A percentile compares a stretch with the other conserved stretches of the same genome.
phyloP scores from a whole-genome alignment of 495 filamentous ascomycete species.

The Neurospora tetraspora region DNA sequence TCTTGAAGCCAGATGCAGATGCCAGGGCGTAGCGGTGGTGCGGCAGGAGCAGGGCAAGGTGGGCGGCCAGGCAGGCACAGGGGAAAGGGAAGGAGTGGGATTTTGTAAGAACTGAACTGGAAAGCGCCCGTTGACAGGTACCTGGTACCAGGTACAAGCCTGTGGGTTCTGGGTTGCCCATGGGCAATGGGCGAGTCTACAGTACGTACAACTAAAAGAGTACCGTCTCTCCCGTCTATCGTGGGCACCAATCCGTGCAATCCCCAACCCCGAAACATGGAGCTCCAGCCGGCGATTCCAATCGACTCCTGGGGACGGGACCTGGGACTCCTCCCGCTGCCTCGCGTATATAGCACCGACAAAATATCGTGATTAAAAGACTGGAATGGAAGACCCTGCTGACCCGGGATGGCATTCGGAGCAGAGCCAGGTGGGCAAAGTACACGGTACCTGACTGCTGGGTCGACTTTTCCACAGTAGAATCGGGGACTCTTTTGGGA shows the following conservation, averaged over 20 bases:
- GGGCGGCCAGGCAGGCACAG: background rate
- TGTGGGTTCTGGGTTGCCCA: background rate
- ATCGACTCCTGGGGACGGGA: background rate
- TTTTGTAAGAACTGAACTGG: background rate
- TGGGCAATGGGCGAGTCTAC: background rate
- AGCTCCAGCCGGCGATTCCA: background rate
- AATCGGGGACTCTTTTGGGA: background rate
- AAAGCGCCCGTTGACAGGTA: background rate
- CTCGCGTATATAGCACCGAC: background rate
- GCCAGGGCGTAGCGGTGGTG: background rate
- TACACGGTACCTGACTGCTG: background rate
- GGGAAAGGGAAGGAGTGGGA: background rate
- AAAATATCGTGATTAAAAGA: background rate
- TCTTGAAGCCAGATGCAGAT: background rate
- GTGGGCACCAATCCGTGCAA: background rate
- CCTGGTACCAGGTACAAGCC: background rate
- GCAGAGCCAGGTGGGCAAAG: background rate
- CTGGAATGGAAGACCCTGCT: background rate
- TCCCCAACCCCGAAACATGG: background rate
- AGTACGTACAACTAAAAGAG: background rate
- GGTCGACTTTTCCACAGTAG: background rate
- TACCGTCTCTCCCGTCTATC: background rate
- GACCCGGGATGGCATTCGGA: background rate
- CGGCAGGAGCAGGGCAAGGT: background rate
- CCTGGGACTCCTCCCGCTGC: background rate